A percentile compares a stretch with the other conserved stretches of the same genome.
Conservation (phyloP, 2,329 filamentous ascomycete species). For the Lasiodiplodia citricola region DNA sequence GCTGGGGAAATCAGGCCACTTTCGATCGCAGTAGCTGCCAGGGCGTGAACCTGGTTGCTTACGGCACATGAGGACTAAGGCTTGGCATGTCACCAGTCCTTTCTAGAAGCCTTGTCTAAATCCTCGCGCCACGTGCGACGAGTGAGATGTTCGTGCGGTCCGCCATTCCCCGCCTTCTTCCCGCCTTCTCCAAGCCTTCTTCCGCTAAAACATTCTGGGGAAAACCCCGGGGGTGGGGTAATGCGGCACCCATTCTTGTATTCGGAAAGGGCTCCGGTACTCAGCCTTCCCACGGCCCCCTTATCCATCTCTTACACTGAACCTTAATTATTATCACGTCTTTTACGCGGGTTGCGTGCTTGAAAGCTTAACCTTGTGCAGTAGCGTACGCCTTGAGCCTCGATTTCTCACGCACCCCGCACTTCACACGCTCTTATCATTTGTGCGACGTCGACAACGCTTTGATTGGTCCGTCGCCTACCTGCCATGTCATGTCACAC, state of each 20-base stretch:
- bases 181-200: neutral
- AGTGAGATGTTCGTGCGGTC: neutral
- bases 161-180: neutral
- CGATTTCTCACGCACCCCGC: neutral
- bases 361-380: no score
- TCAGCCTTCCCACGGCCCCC: neutral
- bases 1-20: constrained; percentile 1
- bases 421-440: neutral
- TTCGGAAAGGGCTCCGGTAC: neutral
- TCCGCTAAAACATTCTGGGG: neutral
- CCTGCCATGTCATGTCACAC: neutral
- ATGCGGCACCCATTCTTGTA: neutral
- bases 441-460: neutral
- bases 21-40: neutral
- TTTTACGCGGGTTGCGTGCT: no score
- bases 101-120: neutral
- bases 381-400: no score
- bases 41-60: neutral
- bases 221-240: neutral
- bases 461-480: neutral
- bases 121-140: neutral
- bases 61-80: neutral
- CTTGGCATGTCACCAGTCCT: neutral
- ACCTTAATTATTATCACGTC: no score
- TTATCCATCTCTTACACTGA: neutral